Conservation (phyloP, 1,284 basidiomycete species). For the Spongiforma sp. region DNA sequence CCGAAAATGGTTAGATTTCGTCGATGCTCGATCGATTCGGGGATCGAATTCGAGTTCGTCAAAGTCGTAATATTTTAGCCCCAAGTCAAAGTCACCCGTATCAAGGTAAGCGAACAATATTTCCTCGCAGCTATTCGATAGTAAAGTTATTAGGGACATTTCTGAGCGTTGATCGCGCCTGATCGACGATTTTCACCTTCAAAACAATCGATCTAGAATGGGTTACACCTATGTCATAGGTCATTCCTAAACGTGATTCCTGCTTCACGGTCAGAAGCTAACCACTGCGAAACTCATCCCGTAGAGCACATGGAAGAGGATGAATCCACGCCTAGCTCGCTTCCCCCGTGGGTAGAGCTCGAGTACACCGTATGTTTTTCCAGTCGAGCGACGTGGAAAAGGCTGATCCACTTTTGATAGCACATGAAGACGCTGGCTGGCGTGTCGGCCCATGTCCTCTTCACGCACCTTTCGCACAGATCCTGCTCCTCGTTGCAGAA, state of each 20-base stretch:
- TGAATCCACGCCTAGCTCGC: conserved; percentile 69
- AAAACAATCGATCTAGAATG: conserved; percentile 21
- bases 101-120: too few relatives aligned
- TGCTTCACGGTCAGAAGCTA: not conserved
- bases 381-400: too few relatives aligned
- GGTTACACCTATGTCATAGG: conserved; percentile 45
- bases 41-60: too few relatives aligned
- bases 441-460: conserved; percentile 67
- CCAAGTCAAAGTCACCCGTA: too few relatives aligned
- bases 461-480: conserved; percentile 81
- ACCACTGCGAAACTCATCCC: conserved; percentile 11
- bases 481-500: conserved; percentile 66
- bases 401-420: too few relatives aligned
- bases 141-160: too few relatives aligned
- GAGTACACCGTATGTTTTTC: conserved; percentile 63
- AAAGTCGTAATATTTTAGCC: too few relatives aligned
- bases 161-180: too few relatives aligned
- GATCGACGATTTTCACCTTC: too few relatives aligned
- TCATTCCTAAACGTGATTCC: conserved; percentile 20
- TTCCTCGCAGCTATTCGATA: too few relatives aligned
- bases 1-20: too few relatives aligned
- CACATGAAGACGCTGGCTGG: conserved; percentile 88
- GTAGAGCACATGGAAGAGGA: conserved; percentile 97
- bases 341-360: conserved; percentile 90
- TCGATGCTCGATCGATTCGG: too few relatives aligned